Percentiles rank a stretch among this genome's conserved stretches.
phyloP scores from a whole-genome alignment of 2,329 filamentous ascomycete genomes.

The Dothistroma septosporum region DNA sequence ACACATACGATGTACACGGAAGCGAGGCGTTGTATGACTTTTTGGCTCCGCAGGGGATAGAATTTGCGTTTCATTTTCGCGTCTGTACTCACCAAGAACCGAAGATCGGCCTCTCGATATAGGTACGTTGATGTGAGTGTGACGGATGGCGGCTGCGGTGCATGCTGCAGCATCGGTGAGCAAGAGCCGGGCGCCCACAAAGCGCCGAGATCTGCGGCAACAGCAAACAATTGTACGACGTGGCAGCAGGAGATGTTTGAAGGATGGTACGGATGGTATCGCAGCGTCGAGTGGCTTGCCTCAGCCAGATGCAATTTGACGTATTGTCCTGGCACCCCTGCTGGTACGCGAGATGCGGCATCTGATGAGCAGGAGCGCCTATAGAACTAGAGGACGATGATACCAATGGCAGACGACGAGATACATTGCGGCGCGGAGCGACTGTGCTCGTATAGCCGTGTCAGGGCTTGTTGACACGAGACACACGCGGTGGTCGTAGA shows the following conservation, averaged over 20 bases:
- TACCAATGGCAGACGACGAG: constrained; percentile 16
- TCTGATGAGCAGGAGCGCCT: constrained; percentile 14
- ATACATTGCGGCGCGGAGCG: constrained; percentile 3
- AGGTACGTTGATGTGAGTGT: constrained; percentile 13
- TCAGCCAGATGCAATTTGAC: constrained; percentile 16
- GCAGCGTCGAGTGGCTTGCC: constrained; percentile 17
- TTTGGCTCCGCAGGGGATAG: constrained; percentile 15
- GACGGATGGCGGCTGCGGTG: constrained; percentile 21
- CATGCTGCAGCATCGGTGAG: constrained; percentile 14
- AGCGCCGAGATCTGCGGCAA: constrained; percentile 17
- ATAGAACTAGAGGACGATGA: constrained; percentile 1
- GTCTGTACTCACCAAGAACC: constrained; percentile 19
- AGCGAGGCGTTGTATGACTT: constrained; percentile 21
- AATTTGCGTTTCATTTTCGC: constrained; percentile 20
- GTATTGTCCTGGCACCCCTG: constrained; percentile 6
- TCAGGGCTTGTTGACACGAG: constrained; percentile 3
- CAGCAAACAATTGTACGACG: constrained; percentile 26
- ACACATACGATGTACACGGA: neutral
- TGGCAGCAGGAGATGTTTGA: constrained; percentile 2
- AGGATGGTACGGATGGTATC: constrained; percentile 12
- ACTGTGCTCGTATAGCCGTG: neutral
- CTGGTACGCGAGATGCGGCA: constrained; percentile 5
- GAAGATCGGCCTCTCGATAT: constrained; percentile 13
- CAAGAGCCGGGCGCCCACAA: constrained; percentile 11
- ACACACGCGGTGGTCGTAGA: constrained; percentile 7